Evolutionary conservation across 2,329 filamentous ascomycete genomes (phyloP).

Genomic region (Aspergillus sp.): DNA sequence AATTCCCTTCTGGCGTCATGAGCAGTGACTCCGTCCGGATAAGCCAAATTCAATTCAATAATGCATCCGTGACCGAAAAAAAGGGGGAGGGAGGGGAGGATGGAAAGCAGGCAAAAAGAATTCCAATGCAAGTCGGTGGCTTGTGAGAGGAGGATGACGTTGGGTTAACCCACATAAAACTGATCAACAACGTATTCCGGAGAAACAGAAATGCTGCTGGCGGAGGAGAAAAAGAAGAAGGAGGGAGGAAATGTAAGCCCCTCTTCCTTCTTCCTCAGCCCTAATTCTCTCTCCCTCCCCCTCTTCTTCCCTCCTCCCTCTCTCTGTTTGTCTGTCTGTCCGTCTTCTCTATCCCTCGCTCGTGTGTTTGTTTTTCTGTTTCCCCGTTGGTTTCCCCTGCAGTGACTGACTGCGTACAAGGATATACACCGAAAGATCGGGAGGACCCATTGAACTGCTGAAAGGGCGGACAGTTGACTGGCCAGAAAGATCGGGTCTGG

Average conservation of each 20-base stretch:
- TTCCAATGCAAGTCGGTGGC: conserved; percentile 6
- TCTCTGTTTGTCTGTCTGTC: neutral
- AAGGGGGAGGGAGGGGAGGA: neutral
- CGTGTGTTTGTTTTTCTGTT: neutral
- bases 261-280: too few species aligned
- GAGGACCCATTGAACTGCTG: conserved; percentile 18
- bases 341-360: neutral
- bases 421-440: conserved; percentile 26
- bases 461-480: conserved; percentile 14
- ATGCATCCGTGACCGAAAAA: neutral
- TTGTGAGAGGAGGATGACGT: conserved; percentile 12
- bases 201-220: neutral
- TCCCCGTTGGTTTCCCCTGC: neutral
- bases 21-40: too few species aligned
- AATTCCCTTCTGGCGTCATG: too few species aligned
- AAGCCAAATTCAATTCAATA: too few species aligned
- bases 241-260: too few species aligned
- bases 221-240: too few species aligned
- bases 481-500: conserved; percentile 25
- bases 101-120: conserved; percentile 2
- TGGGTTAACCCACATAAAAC: conserved; percentile 7
- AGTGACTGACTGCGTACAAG: conserved; percentile 9
- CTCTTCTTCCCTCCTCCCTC: too few species aligned
- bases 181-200: neutral
- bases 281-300: too few species aligned